Conservation (phyloP, 2,329 filamentous ascomycete genomes). For the Arthroderma sp. region DNA sequence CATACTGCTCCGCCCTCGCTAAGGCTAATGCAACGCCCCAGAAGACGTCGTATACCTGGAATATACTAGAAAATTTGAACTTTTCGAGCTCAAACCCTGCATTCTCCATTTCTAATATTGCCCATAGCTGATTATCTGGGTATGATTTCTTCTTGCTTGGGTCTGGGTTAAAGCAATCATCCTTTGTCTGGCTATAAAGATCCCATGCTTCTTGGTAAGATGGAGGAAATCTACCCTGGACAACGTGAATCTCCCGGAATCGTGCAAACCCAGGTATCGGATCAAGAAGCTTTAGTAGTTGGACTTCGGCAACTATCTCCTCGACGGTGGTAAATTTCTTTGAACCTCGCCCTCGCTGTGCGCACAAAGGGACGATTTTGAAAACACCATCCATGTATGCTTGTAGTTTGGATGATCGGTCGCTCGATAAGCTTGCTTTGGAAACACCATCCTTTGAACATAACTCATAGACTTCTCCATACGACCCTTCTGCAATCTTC, state of each 20-base stretch:
- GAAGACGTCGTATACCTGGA: slow-evolving; percentile 51
- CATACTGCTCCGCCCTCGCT: slow-evolving; percentile 48
- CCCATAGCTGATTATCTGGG: slow-evolving; percentile 47
- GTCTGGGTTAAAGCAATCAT: slow-evolving; percentile 44
- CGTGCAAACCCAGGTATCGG: slow-evolving; percentile 51
- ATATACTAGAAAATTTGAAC: slow-evolving; percentile 31
- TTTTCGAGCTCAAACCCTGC: slow-evolving; percentile 48
- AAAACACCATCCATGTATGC: slow-evolving; percentile 35
- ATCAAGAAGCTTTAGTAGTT: slow-evolving; percentile 46
- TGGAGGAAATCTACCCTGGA: slow-evolving; percentile 44
- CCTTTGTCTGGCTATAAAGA: slow-evolving; percentile 30
- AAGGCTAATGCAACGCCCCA: slow-evolving; percentile 53
- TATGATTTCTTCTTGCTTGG: slow-evolving; percentile 44
- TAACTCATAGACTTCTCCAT: slow-evolving; percentile 53
- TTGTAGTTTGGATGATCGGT: slow-evolving; percentile 27
- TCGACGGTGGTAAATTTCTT: slow-evolving; percentile 36
- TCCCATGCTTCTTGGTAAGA: slow-evolving; percentile 39
- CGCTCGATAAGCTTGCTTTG: slow-evolving; percentile 26
- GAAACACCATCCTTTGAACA: slow-evolving; percentile 29
- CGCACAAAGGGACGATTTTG: slow-evolving; percentile 39
- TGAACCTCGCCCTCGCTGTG: slow-evolving; percentile 30
- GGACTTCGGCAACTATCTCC: slow-evolving; percentile 40
- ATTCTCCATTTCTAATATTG: slow-evolving; percentile 54
- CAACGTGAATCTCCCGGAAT: slow-evolving; percentile 47
- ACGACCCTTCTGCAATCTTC: slow-evolving; percentile 56